These are phyloP conservation scores for Auriscalpium vulgare DNA, from an alignment of 768 basidiomycete species.

Conservation along the genomic window DNA sequence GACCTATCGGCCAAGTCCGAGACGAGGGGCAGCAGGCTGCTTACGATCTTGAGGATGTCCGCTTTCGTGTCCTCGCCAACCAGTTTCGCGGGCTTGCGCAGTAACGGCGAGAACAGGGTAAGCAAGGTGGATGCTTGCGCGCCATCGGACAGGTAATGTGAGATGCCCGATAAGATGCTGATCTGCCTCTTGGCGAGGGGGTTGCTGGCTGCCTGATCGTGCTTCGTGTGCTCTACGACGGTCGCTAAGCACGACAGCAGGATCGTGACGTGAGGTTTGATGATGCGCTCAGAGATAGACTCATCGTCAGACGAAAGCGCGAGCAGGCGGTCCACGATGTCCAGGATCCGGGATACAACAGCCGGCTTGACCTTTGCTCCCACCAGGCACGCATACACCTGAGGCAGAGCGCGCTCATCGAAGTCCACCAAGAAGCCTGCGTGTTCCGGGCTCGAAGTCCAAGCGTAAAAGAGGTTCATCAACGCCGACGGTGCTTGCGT, in stretches of 20 bases:
- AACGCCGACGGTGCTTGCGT: slow-evolving; percentile 87
- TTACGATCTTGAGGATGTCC: slow-evolving; percentile 67
- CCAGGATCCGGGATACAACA: slow-evolving; percentile 75
- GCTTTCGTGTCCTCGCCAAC: slow-evolving; percentile 84
- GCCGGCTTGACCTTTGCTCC: slow-evolving; percentile 81
- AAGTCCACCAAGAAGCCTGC: slow-evolving; percentile 60
- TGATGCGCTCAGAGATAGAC: slow-evolving; percentile 39
- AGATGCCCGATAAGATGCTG: slow-evolving; percentile 68
- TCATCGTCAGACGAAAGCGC: slow-evolving; percentile 44
- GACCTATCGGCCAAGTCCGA: slow-evolving; percentile 44
- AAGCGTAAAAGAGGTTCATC: slow-evolving; percentile 75
- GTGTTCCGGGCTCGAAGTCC: slow-evolving; percentile 55
- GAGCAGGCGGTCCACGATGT: slow-evolving; percentile 72
- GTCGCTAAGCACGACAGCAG: slow-evolving; percentile 67
- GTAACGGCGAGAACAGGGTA: slow-evolving; percentile 64
- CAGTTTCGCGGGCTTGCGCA: slow-evolving; percentile 66
- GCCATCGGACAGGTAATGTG: slow-evolving; percentile 62
- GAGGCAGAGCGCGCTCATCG: slow-evolving; percentile 60
- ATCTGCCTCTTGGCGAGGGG: slow-evolving; percentile 79
- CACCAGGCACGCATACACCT: slow-evolving; percentile 74
- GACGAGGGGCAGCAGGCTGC: slow-evolving; percentile 57
- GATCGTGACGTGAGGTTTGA: slow-evolving; percentile 62
- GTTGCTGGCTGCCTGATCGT: slow-evolving; percentile 39
- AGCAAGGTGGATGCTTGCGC: slow-evolving; percentile 69
- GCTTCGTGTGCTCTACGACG: slow-evolving; percentile 58